Conservation (phyloP, 148 eudicot genomes). For the Vaccinium vitisidaea region DNA sequence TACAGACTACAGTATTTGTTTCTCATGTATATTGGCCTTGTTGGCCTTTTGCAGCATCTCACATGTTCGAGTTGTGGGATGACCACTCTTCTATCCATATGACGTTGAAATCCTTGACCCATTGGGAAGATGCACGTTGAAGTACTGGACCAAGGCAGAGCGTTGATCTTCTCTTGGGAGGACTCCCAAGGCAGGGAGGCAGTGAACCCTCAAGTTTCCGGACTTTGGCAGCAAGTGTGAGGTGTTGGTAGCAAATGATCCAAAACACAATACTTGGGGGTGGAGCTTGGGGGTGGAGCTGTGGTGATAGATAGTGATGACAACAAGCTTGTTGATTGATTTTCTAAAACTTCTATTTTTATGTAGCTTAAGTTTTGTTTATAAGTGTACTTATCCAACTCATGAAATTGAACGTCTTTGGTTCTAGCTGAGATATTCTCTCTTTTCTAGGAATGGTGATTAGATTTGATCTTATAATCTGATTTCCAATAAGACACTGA, state of each 20-base stretch:
- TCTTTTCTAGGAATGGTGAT: neutral
- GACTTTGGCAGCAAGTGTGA: slow-evolving; percentile 23
- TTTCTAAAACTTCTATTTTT: neutral
- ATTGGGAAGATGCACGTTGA: slow-evolving; percentile 43
- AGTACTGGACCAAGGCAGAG: slow-evolving; percentile 37
- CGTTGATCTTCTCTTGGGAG: slow-evolving; percentile 18
- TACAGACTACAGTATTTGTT: no score
- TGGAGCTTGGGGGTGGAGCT: slow-evolving; percentile 24
- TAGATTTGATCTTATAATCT: neutral
- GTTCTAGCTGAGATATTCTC: neutral
- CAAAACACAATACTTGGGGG: slow-evolving; percentile 31
- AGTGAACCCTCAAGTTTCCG: slow-evolving; percentile 21
- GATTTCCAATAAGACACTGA: neutral
- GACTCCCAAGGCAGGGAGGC: slow-evolving; percentile 13
- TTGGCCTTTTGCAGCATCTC: slow-evolving; percentile 38
- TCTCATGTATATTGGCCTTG: neutral
- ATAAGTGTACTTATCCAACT: neutral
- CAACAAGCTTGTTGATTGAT: slow-evolving; percentile 25
- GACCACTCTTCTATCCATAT: slow-evolving; percentile 48
- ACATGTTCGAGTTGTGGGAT: slow-evolving; percentile 56
- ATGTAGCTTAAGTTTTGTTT: neutral
- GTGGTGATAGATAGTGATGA: slow-evolving; percentile 20
- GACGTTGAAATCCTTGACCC: slow-evolving; percentile 38
- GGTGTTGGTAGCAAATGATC: slow-evolving; percentile 54
- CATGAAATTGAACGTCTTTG: neutral